Evolutionary conservation across 768 basidiomycete genomes (phyloP).

Genomic region (Suillus cothurnatus): DNA sequence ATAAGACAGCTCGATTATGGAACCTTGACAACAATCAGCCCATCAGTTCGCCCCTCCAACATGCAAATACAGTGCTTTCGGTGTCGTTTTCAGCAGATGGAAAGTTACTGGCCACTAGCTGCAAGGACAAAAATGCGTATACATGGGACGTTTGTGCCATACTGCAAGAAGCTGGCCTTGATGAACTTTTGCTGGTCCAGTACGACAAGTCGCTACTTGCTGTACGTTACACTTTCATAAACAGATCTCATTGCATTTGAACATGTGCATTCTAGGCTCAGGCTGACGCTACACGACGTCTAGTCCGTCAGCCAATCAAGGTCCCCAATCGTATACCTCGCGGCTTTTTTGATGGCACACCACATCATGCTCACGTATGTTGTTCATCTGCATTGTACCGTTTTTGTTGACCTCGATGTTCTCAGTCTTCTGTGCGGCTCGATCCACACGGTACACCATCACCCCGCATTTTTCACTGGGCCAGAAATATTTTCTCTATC

Average conservation of each 20-base stretch:
- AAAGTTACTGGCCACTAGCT: background rate
- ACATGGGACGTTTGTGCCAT: background rate
- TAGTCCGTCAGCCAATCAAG: background rate
- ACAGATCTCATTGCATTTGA: background rate
- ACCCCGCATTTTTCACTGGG: no score
- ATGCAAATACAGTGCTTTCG: rapidly evolving
- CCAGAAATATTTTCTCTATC: no score
- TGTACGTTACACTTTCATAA: background rate
- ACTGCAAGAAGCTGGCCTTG: background rate
- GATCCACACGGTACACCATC: no score
- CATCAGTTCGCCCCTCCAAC: background rate
- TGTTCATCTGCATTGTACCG: no score
- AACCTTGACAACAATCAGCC: background rate
- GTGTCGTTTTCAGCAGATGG: background rate
- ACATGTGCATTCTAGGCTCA: background rate
- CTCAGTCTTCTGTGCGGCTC: no score
- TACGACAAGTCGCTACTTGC: background rate
- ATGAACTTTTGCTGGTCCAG: background rate
- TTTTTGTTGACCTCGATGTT: no score
- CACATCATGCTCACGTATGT: no score
- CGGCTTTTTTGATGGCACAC: no score
- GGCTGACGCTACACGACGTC: background rate
- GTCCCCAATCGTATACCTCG: background rate
- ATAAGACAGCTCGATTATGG: background rate
- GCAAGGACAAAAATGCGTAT: background rate